Evolutionary conservation across 805 yeast species (phyloP), one percentile per base, ranked within the genome.

Genomic region (Lachancea fermentati): DNA sequence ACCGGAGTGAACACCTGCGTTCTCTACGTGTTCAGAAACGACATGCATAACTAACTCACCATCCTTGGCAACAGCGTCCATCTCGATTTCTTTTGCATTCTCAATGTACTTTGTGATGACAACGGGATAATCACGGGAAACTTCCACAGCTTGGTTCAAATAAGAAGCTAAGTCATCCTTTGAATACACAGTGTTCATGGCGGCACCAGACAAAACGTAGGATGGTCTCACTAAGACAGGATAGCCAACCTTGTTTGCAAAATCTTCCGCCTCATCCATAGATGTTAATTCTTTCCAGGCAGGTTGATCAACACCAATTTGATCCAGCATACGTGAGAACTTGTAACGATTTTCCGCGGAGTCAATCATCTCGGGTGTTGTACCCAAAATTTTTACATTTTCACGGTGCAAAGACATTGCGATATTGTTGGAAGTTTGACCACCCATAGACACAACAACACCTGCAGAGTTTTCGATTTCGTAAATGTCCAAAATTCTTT

Each of bases 1-100:
- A 66, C 98, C 98, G 37, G 97, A 89, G 70, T 91, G 98, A 44
- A 93, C 84, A 73, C 98, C 98, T 7, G 98, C 98, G 58, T 89
- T 88, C 69, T 91, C 98, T 57, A 89, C 95, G 65, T 91, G 98
- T 67, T 93, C 98, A 49, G 96, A 85, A 44, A 91, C 85, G 44
- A 96, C 97, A 65, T 91, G 98, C 43, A 93, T 94, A 37, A 91
- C 68, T 41, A 91, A 86, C 55, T 79, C 66, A 56, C 98, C 98
- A 42, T 88, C 73, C 53, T 77, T 69, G 32, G 97, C 97, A 58
- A 91, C 98, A 45, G 88, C 97, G 69, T 91, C 98, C 54, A 91
- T 84, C 66, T 91, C 98, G 55, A 91, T 91, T 69, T 91, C 98
- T 66, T 88, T 82, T 16, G 98, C 97, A 49, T 94, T 94, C 65